These are phyloP conservation scores for Vitellaria paradoxa DNA, from an alignment of 179 eudicot genomes.

Conservation along the genomic window DNA sequence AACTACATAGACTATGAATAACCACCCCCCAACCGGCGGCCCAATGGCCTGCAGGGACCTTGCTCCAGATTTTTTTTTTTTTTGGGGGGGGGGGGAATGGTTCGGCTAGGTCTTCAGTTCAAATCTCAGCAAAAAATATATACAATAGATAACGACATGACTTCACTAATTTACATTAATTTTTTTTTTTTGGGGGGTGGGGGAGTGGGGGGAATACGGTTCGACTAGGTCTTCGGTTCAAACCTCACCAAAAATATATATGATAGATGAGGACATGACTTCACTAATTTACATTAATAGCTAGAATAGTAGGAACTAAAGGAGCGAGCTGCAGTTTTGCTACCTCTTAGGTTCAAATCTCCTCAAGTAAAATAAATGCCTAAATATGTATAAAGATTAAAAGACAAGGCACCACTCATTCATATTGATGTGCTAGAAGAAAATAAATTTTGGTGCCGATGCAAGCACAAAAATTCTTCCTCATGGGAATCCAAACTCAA, in stretches of 20 bases:
- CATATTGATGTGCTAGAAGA: background rate
- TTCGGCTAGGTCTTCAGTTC: too few species aligned
- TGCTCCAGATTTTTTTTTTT: background rate
- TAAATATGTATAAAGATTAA: background rate
- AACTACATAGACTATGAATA: background rate
- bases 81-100: too few species aligned
- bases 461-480: slow-evolving; percentile 11
- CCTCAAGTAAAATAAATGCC: background rate
- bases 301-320: background rate
- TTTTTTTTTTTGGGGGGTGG: too few species aligned
- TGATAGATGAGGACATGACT: too few species aligned
- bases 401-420: slow-evolving; percentile 1
- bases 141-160: too few species aligned
- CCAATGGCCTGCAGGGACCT: background rate
- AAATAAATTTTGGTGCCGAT: background rate
- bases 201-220: too few species aligned
- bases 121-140: too few species aligned
- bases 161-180: too few species aligned
- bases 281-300: too few species aligned
- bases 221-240: too few species aligned
- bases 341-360: slow-evolving; percentile 1
- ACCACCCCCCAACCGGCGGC: too few species aligned
- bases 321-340: background rate
- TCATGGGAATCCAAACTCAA: background rate
- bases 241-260: too few species aligned